phyloP scores from a whole-genome alignment of 192 early-diverging fungal genomes.

The Backusella luteola region DNA sequence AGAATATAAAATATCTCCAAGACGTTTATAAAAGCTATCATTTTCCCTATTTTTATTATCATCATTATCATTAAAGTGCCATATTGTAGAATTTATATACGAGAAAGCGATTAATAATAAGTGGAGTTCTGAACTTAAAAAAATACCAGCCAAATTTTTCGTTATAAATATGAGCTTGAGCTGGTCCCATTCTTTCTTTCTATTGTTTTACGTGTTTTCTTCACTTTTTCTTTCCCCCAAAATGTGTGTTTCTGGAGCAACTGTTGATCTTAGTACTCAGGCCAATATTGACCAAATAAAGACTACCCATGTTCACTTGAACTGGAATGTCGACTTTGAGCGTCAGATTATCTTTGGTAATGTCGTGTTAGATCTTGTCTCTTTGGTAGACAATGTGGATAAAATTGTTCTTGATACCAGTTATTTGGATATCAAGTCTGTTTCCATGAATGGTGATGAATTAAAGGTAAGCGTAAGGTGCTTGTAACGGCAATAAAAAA shows the following conservation, averaged over 20 bases:
- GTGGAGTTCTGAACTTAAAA: neutral
- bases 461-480: constrained; percentile 27
- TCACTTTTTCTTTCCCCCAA: neutral
- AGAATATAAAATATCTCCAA: neutral
- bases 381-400: constrained; percentile 50
- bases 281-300: constrained; percentile 76
- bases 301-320: constrained; percentile 76
- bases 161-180: neutral
- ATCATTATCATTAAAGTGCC: neutral
- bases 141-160: neutral
- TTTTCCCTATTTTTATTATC: no score
- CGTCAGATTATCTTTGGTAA: constrained; percentile 62
- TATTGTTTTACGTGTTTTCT: constrained; percentile 1
- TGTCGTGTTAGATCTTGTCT: constrained; percentile 60
- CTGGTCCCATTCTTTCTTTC: neutral
- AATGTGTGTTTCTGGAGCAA: constrained; percentile 1
- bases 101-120: neutral
- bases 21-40: no score
- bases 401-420: constrained; percentile 73
- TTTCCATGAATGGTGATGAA: constrained; percentile 22
- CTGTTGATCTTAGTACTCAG: constrained; percentile 76
- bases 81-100: neutral
- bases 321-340: constrained; percentile 77
- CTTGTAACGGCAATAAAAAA: neutral
- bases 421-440: constrained; percentile 51